Evolutionary conservation across 1,139 yeast genomes (phyloP).

Genomic region (Taphrina betulina): DNA sequence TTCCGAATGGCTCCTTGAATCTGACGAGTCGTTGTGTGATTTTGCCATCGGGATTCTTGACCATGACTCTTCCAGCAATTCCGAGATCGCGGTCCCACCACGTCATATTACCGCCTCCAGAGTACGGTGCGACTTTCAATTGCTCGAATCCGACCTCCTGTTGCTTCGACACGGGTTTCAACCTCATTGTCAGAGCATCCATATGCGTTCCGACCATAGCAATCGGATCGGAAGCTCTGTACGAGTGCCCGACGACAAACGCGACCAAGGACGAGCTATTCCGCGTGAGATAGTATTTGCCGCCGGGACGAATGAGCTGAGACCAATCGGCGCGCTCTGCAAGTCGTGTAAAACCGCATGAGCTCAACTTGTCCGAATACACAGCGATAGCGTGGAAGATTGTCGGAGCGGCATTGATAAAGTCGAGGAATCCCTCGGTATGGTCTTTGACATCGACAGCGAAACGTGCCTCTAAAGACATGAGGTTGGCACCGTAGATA

Average conservation of each 20-base stretch:
- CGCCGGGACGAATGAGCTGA: slow-evolving; percentile 49
- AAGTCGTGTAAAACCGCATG: slow-evolving; percentile 68
- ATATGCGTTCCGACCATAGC: slow-evolving; percentile 93
- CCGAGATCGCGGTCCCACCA: slow-evolving; percentile 91
- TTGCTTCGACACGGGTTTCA: slow-evolving; percentile 83
- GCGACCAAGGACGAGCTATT: slow-evolving; percentile 87
- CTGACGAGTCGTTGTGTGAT: slow-evolving; percentile 69
- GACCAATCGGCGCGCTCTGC: slow-evolving; percentile 74
- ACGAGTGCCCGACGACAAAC: slow-evolving; percentile 62
- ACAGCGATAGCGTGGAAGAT: slow-evolving; percentile 88
- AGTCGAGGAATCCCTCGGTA: slow-evolving; percentile 16
- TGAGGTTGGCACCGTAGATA: no score
- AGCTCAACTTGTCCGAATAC: slow-evolving; percentile 54
- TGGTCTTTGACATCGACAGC: neutral
- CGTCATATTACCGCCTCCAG: slow-evolving; percentile 67
- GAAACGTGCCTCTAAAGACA: no score
- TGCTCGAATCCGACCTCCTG: slow-evolving; percentile 72
- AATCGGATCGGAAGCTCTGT: slow-evolving; percentile 75
- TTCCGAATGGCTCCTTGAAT: slow-evolving; percentile 74
- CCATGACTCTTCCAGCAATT: slow-evolving; percentile 86
- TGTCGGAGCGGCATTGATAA: slow-evolving; percentile 46
- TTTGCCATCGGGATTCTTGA: slow-evolving; percentile 49
- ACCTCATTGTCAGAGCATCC: slow-evolving; percentile 74
- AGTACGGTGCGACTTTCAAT: slow-evolving; percentile 85
- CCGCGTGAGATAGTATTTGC: slow-evolving; percentile 73